Conservation (phyloP, 768 basidiomycete genomes). For the Mycena kentingensis region DNA sequence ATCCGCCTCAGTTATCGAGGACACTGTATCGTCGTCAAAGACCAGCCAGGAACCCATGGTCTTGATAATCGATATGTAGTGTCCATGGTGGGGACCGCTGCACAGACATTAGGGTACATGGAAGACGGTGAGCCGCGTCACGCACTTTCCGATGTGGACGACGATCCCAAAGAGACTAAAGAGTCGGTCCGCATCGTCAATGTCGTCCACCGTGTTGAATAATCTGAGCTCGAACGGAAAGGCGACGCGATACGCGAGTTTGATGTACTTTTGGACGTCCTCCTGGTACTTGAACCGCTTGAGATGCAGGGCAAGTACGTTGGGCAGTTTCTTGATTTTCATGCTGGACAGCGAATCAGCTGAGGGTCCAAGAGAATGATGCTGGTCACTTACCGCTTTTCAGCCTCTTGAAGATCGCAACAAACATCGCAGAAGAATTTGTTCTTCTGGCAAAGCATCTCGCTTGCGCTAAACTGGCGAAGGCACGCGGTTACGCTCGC, state of each 20-base stretch:
- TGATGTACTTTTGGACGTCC: constrained; percentile 86
- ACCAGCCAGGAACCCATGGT: constrained; percentile 83
- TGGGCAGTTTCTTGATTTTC: constrained; percentile 98
- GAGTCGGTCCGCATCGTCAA: constrained; percentile 85
- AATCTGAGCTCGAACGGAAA: constrained; percentile 94
- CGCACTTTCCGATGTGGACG: constrained; percentile 98
- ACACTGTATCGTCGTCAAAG: constrained; percentile 95
- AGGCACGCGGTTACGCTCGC: constrained; percentile 95
- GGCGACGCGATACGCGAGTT: constrained; percentile 93
- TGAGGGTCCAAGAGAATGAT: constrained; percentile 12
- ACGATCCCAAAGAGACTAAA: constrained; percentile 97
- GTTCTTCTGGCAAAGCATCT: constrained; percentile 98
- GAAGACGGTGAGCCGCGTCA: constrained; percentile 24
- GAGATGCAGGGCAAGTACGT: constrained; percentile 91
- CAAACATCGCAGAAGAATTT: constrained; percentile 99
- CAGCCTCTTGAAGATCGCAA: constrained; percentile 95
- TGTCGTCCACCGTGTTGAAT: constrained; percentile 96
- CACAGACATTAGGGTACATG: constrained; percentile 19
- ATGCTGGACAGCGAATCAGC: constrained; percentile 57
- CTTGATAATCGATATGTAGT: constrained; percentile 95
- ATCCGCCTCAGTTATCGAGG: constrained; percentile 83
- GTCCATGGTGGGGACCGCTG: constrained; percentile 97
- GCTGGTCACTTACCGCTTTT: constrained; percentile 73
- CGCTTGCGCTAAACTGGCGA: constrained; percentile 93
- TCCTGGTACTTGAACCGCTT: constrained; percentile 99